A percentile compares a stretch with the other conserved stretches of the same genome.
These are phyloP conservation scores for Lagenidium sp. DNA, from an alignment of 352 stramenopile species.

Conservation along the genomic window DNA sequence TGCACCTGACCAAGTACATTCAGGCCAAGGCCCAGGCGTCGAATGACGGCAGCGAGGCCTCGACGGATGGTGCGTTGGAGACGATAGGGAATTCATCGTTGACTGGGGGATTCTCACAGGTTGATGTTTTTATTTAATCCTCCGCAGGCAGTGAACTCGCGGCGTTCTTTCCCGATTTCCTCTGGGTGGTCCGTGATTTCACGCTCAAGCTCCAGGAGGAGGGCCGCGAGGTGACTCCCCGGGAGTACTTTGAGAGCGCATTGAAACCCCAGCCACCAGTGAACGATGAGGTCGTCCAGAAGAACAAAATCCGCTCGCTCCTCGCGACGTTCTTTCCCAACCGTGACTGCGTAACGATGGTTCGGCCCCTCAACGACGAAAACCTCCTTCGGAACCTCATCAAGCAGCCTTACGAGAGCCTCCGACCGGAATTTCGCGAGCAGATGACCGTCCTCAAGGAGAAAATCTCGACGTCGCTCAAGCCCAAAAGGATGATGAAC, in stretches of 20 bases:
- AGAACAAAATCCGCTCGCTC: conserved; percentile 53
- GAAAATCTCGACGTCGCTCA: conserved; percentile 42
- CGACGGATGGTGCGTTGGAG: conserved; percentile 50
- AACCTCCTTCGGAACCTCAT: conserved; percentile 36
- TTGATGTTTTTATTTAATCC: not conserved
- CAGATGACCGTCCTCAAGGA: conserved; percentile 51
- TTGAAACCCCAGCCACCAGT: conserved; percentile 43
- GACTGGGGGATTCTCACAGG: too few species aligned
- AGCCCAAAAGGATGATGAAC: conserved; percentile 57
- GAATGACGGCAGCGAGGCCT: conserved; percentile 75
- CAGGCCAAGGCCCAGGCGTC: conserved; percentile 45
- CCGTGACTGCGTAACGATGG: conserved; percentile 71
- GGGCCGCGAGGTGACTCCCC: conserved; percentile 37
- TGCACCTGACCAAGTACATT: conserved; percentile 88
- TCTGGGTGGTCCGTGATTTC: conserved; percentile 79
- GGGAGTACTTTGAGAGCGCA: conserved; percentile 68
- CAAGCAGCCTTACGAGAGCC: conserved; percentile 39
- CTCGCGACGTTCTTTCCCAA: conserved; percentile 64
- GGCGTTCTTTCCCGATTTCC: conserved; percentile 56
- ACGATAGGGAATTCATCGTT: too few species aligned
- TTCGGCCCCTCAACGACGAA: conserved; percentile 65
- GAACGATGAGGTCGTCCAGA: conserved; percentile 38
- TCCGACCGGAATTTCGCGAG: conserved; percentile 48
- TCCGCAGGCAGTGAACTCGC: conserved; percentile 25
- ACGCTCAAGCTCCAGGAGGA: conserved; percentile 54